phyloP scores from a whole-genome alignment of 2,329 filamentous ascomycete genomes.

The Calonectria montana region DNA sequence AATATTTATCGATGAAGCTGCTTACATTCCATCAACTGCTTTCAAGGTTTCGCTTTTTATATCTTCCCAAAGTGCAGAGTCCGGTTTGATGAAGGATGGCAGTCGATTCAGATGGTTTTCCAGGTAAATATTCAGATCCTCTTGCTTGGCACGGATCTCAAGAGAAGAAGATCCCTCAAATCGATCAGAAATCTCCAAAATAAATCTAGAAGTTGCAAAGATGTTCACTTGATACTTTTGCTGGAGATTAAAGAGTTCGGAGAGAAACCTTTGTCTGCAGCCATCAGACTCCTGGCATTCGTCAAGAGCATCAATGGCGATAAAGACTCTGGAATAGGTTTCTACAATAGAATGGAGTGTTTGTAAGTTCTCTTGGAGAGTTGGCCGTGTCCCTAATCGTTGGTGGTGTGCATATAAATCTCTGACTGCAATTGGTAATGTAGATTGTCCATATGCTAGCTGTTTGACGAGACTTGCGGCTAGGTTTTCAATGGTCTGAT shows the following conservation, averaged over 20 bases:
- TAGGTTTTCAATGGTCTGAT: background rate
- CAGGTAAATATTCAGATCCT: conserved; percentile 28
- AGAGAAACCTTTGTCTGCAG: background rate
- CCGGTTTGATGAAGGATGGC: rapidly evolving
- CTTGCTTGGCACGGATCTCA: background rate
- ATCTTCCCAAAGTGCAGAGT: background rate
- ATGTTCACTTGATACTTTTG: conserved; percentile 2
- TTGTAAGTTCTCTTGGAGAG: background rate
- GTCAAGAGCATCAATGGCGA: conserved; percentile 42
- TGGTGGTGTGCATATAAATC: background rate
- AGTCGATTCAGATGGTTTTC: background rate
- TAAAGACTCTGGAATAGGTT: conserved; percentile 15
- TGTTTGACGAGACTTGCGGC: background rate
- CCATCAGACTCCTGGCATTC: conserved; percentile 17
- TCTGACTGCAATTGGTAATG: background rate
- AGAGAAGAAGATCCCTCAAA: conserved; percentile 36
- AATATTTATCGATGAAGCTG: too few species aligned
- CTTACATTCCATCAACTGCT: background rate
- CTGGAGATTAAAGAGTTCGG: conserved; percentile 9
- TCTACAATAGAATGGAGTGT: background rate
- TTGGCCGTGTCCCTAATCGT: background rate
- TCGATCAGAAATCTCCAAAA: conserved; percentile 26
- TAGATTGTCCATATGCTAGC: background rate
- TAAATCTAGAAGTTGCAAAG: conserved; percentile 38
- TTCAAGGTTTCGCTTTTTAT: background rate